Percentiles rank a stretch among this genome's conserved stretches.
Conservation (phyloP, 768 basidiomycete species). For the Xanthoconium stramineum region DNA sequence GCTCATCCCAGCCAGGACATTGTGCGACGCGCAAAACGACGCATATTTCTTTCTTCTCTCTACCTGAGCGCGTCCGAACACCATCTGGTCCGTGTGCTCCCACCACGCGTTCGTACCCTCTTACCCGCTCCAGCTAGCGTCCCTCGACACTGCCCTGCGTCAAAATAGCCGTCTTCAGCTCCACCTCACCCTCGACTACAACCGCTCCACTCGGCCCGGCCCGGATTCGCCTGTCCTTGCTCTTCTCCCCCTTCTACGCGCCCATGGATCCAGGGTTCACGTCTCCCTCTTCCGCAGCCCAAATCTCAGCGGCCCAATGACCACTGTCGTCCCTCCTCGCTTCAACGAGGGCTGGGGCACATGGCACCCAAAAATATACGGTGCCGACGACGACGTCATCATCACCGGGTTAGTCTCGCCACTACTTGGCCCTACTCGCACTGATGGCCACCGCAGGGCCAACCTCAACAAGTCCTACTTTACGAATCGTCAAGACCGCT, state of each 20-base stretch:
- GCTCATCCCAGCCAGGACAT: slow-evolving; percentile 50
- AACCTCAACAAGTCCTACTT: slow-evolving; percentile 94
- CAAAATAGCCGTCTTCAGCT: slow-evolving; percentile 61
- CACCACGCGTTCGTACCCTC: not conserved
- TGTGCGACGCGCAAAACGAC: slow-evolving; percentile 68
- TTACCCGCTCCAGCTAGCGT: slow-evolving; percentile 55
- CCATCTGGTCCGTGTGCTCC: slow-evolving; percentile 61
- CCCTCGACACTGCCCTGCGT: slow-evolving; percentile 58
- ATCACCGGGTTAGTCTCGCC: slow-evolving; percentile 74
- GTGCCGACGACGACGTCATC: slow-evolving; percentile 87
- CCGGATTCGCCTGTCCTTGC: slow-evolving; percentile 61
- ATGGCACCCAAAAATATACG: slow-evolving; percentile 97
- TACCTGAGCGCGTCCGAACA: slow-evolving; percentile 82
- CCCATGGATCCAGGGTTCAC: slow-evolving; percentile 69
- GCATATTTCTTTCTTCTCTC: slow-evolving; percentile 87
- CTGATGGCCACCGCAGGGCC: slow-evolving; percentile 52
- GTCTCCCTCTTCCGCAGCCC: slow-evolving; percentile 88
- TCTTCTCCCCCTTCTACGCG: slow-evolving; percentile 69
- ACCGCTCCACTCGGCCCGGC: slow-evolving; percentile 75
- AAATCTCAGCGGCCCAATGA: slow-evolving; percentile 69
- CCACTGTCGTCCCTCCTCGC: slow-evolving; percentile 78
- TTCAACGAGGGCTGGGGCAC: slow-evolving; percentile 99
- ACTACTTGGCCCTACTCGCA: not conserved
- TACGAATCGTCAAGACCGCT: slow-evolving; percentile 92
- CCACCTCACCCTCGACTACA: slow-evolving; percentile 74